A percentile compares a stretch with the other conserved stretches of the same genome.
Conservation (phyloP, 2,329 filamentous ascomycete species). For the Knufia petricola region DNA sequence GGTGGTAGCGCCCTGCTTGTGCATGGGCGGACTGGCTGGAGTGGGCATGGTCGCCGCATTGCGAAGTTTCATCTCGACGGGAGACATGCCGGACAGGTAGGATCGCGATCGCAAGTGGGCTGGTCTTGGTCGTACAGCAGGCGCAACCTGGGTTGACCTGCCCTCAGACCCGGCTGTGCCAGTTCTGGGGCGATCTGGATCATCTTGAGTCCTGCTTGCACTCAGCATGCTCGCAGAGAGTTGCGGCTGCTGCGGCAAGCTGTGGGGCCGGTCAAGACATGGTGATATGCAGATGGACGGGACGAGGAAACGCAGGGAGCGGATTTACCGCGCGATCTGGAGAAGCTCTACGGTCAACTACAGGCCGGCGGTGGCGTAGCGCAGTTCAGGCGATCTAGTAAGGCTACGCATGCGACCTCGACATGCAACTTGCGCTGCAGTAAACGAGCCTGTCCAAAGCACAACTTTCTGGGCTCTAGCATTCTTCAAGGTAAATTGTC, state of each 20-base stretch:
- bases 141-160: not conserved
- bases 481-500: too few species aligned
- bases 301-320: not conserved
- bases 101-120: constrained; percentile 1
- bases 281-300: not conserved
- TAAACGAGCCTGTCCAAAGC: too few species aligned
- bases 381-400: too few species aligned
- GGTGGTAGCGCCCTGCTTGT: not conserved
- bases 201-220: not conserved
- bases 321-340: too few species aligned
- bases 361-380: too few species aligned
- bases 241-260: not conserved
- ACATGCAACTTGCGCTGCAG: too few species aligned
- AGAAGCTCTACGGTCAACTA: too few species aligned
- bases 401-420: too few species aligned
- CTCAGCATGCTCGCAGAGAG: not conserved
- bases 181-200: not conserved
- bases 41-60: constrained; percentile 5
- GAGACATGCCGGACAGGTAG: not conserved
- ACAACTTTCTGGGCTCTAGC: too few species aligned
- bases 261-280: not conserved
- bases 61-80: not conserved
- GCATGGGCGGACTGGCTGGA: not conserved
- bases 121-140: not conserved
- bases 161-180: not conserved